Base-by-base conservation (phyloP, 2,329 filamentous ascomycete genomes). In the Domatiomyces catenatus region DNA sequence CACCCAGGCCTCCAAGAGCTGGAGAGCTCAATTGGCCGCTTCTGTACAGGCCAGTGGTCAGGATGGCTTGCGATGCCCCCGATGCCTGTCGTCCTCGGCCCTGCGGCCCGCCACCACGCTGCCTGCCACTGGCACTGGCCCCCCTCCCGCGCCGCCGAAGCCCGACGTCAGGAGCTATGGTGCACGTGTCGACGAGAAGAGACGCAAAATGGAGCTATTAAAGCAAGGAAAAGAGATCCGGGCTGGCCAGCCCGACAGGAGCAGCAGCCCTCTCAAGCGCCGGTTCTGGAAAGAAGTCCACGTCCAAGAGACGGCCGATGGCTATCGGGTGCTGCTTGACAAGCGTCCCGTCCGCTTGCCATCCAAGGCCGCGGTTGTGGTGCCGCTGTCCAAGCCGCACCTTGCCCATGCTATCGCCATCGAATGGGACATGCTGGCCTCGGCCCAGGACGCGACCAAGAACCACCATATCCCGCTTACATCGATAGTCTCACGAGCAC, bases 391-490 rank as follows among this genome's bases (percentile, higher is more conserved):
- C 51, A 96, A 95, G 69, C 81, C 80, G 28, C 77, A 87, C 61
- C 82, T 96, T 42, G 90, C 90, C 20, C 75, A 81, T 44, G 86
- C 86, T 51, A 81, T 98, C 55, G 92, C 90, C 2, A 70, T 93
- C 44, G 92, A 98, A 71, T 98, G 92, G 92, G 89, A 95, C 64
- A 74, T 83, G 47, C 76, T 98, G 54, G 76, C 81, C 20, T 85
- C 84, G 12, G 80, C 84, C 2, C 83, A 89, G 63, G 86, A 96
- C 67, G 86, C 88, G 0, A 76, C 89, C 42, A 86, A 83, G 65
- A 79, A 85, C 52, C 87, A 96, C 68, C 79, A 93, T 46, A 90
- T 95, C 58, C 92, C 92, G 12, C 72, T 98, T 56, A 96, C 89
- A 2, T 88, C 86, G 46, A 77, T 95, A 15, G 74, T 82, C 19